phyloP scores from a whole-genome alignment of 495 filamentous ascomycete genomes.

The Penicillium salamii region DNA sequence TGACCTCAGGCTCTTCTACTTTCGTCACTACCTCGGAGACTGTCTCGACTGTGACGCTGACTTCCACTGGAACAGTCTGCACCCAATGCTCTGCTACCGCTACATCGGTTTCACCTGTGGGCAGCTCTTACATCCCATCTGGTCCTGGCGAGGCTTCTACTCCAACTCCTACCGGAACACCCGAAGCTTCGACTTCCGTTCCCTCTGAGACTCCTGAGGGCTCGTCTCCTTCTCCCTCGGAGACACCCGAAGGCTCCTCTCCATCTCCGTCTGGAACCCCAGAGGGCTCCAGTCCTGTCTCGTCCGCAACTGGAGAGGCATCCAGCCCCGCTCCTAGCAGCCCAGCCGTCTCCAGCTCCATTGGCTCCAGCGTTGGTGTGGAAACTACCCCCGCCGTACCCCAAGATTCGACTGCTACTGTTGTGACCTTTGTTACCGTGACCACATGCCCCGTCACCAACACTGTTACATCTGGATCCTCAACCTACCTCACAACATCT shows the following conservation, averaged over 20 bases:
- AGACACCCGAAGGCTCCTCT: constrained; percentile 2
- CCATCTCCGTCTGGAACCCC: neutral
- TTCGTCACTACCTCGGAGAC: constrained; percentile 33
- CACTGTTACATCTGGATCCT: constrained; percentile 33
- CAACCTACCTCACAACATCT: constrained; percentile 31
- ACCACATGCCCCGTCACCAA: constrained; percentile 44
- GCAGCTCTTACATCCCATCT: neutral
- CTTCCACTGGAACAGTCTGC: constrained; percentile 37
- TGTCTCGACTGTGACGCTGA: constrained; percentile 32
- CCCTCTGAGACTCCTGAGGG: neutral
- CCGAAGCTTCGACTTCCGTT: neutral
- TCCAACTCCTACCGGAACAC: neutral
- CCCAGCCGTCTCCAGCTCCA: constrained; percentile 11
- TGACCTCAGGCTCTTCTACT: constrained; percentile 27
- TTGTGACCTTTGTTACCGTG: constrained; percentile 36
- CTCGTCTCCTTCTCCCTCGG: constrained; percentile 2
- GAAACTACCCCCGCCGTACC: constrained; percentile 6
- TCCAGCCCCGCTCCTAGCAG: constrained; percentile 2
- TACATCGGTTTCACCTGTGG: constrained; percentile 2
- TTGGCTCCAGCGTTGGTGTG: constrained; percentile 12
- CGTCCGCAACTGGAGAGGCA: constrained; percentile 1
- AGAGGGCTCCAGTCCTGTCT: constrained; percentile 1
- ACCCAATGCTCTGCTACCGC: constrained; percentile 24
- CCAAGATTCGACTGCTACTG: constrained; percentile 22
- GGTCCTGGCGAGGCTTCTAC: neutral